Evolutionary conservation across 768 basidiomycete species (phyloP).

Genomic region (Tricholoma matsutake): DNA sequence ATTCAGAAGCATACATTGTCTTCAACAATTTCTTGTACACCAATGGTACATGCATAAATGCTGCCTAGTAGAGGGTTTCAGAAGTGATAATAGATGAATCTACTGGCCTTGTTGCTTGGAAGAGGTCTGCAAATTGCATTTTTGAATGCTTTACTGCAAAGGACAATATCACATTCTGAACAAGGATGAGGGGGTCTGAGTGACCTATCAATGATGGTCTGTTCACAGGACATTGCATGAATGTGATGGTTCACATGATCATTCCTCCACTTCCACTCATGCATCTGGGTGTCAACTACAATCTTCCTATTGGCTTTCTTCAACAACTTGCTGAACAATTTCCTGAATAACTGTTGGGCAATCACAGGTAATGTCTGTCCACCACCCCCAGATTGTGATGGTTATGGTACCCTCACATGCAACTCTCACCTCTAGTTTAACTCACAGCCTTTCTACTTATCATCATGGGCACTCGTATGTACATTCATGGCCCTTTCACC

Average conservation of each 20-base stretch:
- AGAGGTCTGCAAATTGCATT: background rate
- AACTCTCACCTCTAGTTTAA: too few relatives aligned
- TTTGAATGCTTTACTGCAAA: background rate
- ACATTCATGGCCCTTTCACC: too few relatives aligned
- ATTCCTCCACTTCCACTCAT: constrained; percentile 1
- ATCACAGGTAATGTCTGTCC: background rate
- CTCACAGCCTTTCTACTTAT: too few relatives aligned
- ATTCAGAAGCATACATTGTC: background rate
- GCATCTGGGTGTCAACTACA: background rate
- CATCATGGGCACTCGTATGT: too few relatives aligned
- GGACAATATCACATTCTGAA: background rate
- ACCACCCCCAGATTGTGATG: background rate
- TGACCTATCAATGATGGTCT: background rate
- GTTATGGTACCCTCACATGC: too few relatives aligned
- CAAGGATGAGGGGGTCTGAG: background rate
- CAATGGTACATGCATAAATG: background rate
- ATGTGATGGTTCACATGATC: background rate
- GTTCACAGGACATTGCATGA: background rate
- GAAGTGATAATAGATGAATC: background rate
- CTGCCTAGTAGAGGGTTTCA: background rate
- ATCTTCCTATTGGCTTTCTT: background rate
- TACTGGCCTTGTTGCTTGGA: background rate
- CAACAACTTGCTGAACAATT: background rate
- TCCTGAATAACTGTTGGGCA: background rate
- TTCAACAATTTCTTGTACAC: background rate